Percentiles rank a stretch among this genome's conserved stretches.
Conservation (phyloP, 495 filamentous ascomycete genomes). For the Margaritispora aquatica region DNA sequence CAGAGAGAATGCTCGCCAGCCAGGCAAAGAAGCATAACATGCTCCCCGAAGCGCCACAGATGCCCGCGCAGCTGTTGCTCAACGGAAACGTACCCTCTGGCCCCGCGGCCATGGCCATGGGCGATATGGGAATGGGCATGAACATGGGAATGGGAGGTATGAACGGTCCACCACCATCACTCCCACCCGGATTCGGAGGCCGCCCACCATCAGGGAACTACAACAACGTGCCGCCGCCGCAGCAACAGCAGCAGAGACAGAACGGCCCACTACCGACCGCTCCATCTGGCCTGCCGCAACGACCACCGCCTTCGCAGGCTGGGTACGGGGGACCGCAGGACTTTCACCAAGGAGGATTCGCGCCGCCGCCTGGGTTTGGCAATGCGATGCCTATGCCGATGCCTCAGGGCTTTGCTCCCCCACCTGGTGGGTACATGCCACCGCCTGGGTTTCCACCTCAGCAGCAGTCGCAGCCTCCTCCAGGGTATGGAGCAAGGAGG, state of each 20-base stretch:
- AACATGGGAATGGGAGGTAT: conserved; percentile 25
- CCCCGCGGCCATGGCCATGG: conserved; percentile 27
- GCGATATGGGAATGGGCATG: conserved; percentile 23
- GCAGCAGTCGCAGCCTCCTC: conserved; percentile 19
- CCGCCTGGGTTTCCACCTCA: conserved; percentile 17
- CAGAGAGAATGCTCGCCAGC: conserved; percentile 85
- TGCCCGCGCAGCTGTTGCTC: conserved; percentile 36
- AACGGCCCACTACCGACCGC: conserved; percentile 46
- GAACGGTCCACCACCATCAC: conserved; percentile 29
- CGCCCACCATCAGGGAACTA: conserved; percentile 30
- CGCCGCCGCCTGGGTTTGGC: conserved; percentile 17
- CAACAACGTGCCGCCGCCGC: conserved; percentile 21
- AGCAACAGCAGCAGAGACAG: conserved; percentile 18
- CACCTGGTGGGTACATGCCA: conserved; percentile 14
- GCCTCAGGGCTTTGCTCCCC: conserved; percentile 22
- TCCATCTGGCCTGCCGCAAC: conserved; percentile 69
- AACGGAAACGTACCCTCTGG: conserved; percentile 17
- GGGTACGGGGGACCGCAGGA: conserved; percentile 73
- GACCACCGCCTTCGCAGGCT: conserved; percentile 71
- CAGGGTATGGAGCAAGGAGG: conserved; percentile 22
- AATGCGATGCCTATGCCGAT: conserved; percentile 19
- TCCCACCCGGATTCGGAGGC: conserved; percentile 38
- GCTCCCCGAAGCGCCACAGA: conserved; percentile 58
- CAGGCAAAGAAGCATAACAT: conserved; percentile 95
- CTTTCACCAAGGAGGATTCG: conserved; percentile 45